Evolutionary conservation across 2,329 filamentous ascomycete genomes (phyloP).

Genomic region (Monilinia vaccinii-corymbosi): DNA sequence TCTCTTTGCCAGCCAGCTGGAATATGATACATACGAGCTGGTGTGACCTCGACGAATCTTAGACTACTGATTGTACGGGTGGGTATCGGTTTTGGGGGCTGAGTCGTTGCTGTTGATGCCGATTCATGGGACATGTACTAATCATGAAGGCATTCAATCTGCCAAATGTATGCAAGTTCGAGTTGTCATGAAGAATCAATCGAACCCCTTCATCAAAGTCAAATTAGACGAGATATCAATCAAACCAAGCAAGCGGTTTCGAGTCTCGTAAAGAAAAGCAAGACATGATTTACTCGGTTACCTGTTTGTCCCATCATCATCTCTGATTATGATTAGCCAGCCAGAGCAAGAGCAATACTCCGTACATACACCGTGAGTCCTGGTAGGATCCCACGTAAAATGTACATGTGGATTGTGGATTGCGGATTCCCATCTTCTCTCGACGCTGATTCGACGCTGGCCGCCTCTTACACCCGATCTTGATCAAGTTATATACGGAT

Average conservation of each 20-base stretch:
- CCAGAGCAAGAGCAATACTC: too few relatives aligned
- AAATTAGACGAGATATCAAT: conserved; percentile 1
- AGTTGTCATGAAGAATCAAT: too few relatives aligned
- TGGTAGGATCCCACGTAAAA: too few relatives aligned
- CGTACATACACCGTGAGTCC: too few relatives aligned
- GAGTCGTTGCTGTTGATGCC: conserved; percentile 4
- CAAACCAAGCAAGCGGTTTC: too few relatives aligned
- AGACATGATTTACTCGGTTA: neutral
- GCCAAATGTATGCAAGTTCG: neutral
- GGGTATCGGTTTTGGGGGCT: neutral
- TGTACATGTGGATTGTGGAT: neutral
- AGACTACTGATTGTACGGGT: conserved; percentile 1
- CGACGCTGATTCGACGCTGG: neutral
- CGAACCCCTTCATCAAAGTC: neutral
- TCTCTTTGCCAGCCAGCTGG: neutral
- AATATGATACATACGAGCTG: conserved; percentile 3
- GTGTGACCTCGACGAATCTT: neutral
- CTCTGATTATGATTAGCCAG: too few relatives aligned
- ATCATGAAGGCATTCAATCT: neutral
- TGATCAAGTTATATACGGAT: neutral
- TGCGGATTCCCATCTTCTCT: neutral
- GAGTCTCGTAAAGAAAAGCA: neutral
- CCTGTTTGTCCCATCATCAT: neutral
- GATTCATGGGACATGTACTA: neutral
- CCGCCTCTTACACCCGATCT: neutral